Base-by-base conservation (phyloP, 176 grass and related monocot genomes). In the Alopecurus myosuroides region DNA sequence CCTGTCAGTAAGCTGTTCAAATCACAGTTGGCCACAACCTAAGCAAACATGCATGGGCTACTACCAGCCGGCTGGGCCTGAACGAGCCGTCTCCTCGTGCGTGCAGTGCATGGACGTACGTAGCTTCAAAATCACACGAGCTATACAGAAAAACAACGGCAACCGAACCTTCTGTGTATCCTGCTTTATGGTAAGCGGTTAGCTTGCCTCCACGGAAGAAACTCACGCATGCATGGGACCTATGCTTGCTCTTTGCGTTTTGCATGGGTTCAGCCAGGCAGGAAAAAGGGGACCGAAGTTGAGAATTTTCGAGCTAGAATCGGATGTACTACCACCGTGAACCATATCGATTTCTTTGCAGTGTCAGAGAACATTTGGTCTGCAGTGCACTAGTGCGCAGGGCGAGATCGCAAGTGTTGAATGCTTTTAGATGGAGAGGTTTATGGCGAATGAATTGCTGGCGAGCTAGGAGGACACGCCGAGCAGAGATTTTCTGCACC, bases 201-300 rank as follows among this genome's bases (percentile, higher is more conserved):
- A n/a, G 44, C 82, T 88, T 91, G 82, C 82, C 90, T 78, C 82
- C 45, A 79, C 40, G 82, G 89, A 23, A 73, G 77, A 63, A n/a
- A n/a, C n/a, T n/a, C n/a, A n/a, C n/a, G 49, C 88, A 41, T 35
- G 56, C 49, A 37, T 48, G 36, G 64, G 41, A 77, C 13, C 22
- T 48, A 48, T 48, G 6, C 45, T 79, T 86, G 84, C 44, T 19
- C 79, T 20, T 82, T 65, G 79, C 73, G 78, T 35, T 44, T 64
- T 72, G 63, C 79, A 65, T 78, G 82, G 46, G 33, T 90, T 53
- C 63, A 62, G 53, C 41, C 52, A 65, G 31, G 77, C 11, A 60
- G 52, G n/a, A n/a, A 30, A 20, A 78, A 50, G 33, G 51, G 15
- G 51, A 64, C 18, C 60, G 6, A 71, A 20, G 82, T 37, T 29